Evolutionary conservation across 129 eudicot genomes (phyloP).

Genomic region (Lactuca sativa): DNA sequence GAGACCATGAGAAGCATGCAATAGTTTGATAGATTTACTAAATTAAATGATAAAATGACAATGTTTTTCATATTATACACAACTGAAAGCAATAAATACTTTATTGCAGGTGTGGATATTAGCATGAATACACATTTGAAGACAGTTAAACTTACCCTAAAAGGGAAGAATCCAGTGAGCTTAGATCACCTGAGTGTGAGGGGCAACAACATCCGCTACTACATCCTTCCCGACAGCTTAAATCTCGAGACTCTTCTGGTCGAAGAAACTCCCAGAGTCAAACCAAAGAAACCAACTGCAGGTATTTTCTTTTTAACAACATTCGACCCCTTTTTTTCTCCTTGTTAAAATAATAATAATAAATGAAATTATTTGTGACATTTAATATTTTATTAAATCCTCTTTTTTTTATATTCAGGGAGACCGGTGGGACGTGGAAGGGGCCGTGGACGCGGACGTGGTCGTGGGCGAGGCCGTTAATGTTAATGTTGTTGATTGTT

Average conservation of each 20-base stretch:
- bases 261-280: conserved; percentile 92
- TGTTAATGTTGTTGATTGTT: conserved; percentile 42
- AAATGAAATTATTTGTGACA: not conserved
- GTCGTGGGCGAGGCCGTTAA: conserved; percentile 93
- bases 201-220: conserved; percentile 91
- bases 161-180: conserved; percentile 90
- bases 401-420: conserved; percentile 41
- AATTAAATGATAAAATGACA: too few relatives aligned
- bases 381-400: too few relatives aligned
- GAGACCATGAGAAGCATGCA: too few relatives aligned
- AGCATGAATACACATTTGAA: conserved; percentile 95
- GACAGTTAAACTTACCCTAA: conserved; percentile 84
- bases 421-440: conserved; percentile 85
- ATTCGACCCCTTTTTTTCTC: not conserved
- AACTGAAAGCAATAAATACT: not conserved
- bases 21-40: too few relatives aligned
- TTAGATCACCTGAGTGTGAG: conserved; percentile 94
- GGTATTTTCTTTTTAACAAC: conserved; percentile 37
- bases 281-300: conserved; percentile 96
- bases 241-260: conserved; percentile 91
- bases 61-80: not conserved
- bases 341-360: not conserved
- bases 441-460: conserved; percentile 94
- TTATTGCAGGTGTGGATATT: conserved; percentile 76
- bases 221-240: conserved; percentile 91